A percentile compares a stretch with the other conserved stretches of the same genome.
Conservation (phyloP, 257 asterid species). For the Marsdenia floribunda region DNA sequence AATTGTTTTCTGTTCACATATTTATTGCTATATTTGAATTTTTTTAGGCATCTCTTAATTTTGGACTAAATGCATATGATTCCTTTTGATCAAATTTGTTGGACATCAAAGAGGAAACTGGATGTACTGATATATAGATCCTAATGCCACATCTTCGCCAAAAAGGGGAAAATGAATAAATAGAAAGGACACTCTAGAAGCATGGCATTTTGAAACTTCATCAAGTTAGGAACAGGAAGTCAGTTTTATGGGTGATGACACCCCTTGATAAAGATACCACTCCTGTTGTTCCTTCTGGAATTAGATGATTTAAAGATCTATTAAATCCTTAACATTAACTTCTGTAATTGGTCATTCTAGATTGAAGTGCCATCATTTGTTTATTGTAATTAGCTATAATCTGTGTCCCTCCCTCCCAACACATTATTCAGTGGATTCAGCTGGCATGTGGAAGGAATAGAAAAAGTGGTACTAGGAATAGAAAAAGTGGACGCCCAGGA, state of each 20-base stretch:
- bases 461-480: slow-evolving; percentile 10
- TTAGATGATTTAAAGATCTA: background rate
- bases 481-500: background rate
- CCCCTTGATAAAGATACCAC: background rate
- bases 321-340: background rate
- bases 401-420: background rate
- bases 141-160: background rate
- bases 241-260: background rate
- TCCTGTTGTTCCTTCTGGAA: background rate
- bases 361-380: background rate
- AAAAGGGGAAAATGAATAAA: background rate
- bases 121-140: background rate
- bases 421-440: background rate
- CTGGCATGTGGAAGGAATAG: slow-evolving; percentile 7
- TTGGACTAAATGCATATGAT: background rate
- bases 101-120: background rate
- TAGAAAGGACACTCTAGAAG: background rate
- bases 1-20: slow-evolving; percentile 4
- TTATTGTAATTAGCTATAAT: background rate
- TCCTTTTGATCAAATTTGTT: background rate
- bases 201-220: background rate
- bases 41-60: background rate
- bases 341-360: background rate
- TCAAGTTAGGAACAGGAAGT: background rate
- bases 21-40: slow-evolving; percentile 9